Evolutionary conservation across 225 moss, liverwort and hornwort genomes (phyloP), one percentile per base, ranked within the genome.

Genomic region (Neckera pumila): DNA sequence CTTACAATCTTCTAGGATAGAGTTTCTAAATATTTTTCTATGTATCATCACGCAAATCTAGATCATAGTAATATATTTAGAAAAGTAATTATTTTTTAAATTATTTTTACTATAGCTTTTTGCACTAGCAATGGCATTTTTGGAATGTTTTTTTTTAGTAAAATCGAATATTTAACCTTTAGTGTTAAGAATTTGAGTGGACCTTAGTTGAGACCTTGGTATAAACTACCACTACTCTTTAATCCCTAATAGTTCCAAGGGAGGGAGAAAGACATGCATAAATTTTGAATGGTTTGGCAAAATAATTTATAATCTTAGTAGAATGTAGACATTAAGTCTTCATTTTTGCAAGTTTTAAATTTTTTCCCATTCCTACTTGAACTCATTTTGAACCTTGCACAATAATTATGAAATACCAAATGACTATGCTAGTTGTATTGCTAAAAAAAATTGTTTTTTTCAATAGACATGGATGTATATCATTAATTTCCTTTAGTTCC

Each of bases 211-310:
- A 74, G 2, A 7, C 8, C 5, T 53, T 51, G 0, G 4, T 34
- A 0, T 19, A 53, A 36, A 53, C 9, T 36, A 53, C 0, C 9
- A 53, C 9, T 36, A 53, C 0, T 14, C 3, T 34, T 8, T 22
- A 14, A 34, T 22, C 3, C 0, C 2, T 49, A 30, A 75, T 4
- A 51, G 2, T 40, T 2, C 1, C 1, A 22, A 9, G 4, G 7
- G 1, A 3, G 1, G 15, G 15, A 0, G 1, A 3, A 5, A 34
- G 2, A 33, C 0, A 20, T 0, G 2, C 20, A 12, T 8, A 33
- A 33, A 49, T 33, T 51, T 75, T 33, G 2, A 20, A 75, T 51
- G 51, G 2, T 75, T 75, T 33, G 33, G 12, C 3, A 49, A 49
- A 12, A 20, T 11, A 13, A 51, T 33, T 75, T 51, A 20, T 34